Percentiles rank a stretch among this genome's conserved stretches.
These are phyloP conservation scores for Botryotinia globosa DNA, from an alignment of 2,329 filamentous ascomycete species.

Conservation along the genomic window DNA sequence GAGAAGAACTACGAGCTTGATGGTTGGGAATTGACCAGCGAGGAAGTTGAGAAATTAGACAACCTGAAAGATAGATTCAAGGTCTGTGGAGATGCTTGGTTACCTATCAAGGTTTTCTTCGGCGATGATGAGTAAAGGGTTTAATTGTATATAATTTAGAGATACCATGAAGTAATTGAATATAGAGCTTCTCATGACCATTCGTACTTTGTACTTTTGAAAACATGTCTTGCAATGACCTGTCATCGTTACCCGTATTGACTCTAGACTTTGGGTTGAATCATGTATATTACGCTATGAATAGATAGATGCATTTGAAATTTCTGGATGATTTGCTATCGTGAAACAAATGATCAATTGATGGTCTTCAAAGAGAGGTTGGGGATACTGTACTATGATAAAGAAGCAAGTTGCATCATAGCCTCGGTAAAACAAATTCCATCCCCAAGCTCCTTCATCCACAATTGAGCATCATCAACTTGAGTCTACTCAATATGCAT, in stretches of 20 bases:
- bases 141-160: conserved; percentile 43
- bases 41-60: conserved; percentile 65
- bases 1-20: conserved; percentile 72
- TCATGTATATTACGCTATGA: neutral
- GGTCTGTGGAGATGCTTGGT: conserved; percentile 72
- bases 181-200: conserved; percentile 7
- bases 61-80: conserved; percentile 62
- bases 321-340: neutral
- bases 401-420: conserved; percentile 12
- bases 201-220: neutral
- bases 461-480: neutral
- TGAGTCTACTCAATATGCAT: conserved; percentile 22
- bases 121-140: conserved; percentile 64
- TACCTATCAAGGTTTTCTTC: conserved; percentile 78
- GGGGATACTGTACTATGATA: neutral
- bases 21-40: conserved; percentile 68
- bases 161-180: conserved; percentile 18
- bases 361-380: neutral
- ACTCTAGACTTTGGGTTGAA: neutral
- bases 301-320: neutral
- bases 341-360: neutral
- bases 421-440: conserved; percentile 16
- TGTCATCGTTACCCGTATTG: neutral
- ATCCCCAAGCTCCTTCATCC: conserved; percentile 9
- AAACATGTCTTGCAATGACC: neutral